Evolutionary conservation across 1,284 basidiomycete species (phyloP), one percentile per base, ranked within the genome.

Genomic region (Sporisorium exsertum): DNA sequence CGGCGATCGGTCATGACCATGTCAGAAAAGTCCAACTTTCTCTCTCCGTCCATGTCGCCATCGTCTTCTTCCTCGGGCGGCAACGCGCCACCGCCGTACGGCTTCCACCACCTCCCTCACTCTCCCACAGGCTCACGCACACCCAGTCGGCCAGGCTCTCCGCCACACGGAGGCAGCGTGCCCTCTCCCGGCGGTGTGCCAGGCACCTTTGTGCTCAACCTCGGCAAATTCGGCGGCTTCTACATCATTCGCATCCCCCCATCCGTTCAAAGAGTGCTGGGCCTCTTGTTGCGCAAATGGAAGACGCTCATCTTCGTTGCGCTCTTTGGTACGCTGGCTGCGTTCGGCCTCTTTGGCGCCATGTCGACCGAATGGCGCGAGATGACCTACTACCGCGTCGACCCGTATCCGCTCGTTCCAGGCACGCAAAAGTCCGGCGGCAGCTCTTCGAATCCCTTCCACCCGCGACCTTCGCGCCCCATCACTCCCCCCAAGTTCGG

Each of bases 291-390:
- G 47, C 59, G 72, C 16, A 79, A 81, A 32, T 85, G 84, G 84
- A 82, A 83, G 70, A 81, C 80, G 46, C 71, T 85, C 54, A 47
- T 84, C 52, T 78, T 81, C 45, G 64, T 84, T 22, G 66, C 62
- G 18, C 53, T 79, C 42, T 70, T 81, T 35, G 81, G 81, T 40
- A 75, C 78, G 4, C 58, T 81, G 13, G 72, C 77, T 10, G 82
- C 78, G 18, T 73, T 83, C 50, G 69, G 80, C 27, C 63, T 84
- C 43, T 84, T 81, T 59, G 82, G 83, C 22, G 71, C 82, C 57
- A 77, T 81, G 69, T 83, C 82, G 56, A 84, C 83, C 40, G 84
- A 85, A 50, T 85, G 84, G 84, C 66, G 80, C 40, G 84, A 85
- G 64, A 80, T 84, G 78, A 83, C 84, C 46, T 85, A 84, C 75